A percentile compares a stretch with the other conserved stretches of the same genome.
Conservation (phyloP, 1,284 basidiomycete genomes). For the Clitocybe nebularis region DNA sequence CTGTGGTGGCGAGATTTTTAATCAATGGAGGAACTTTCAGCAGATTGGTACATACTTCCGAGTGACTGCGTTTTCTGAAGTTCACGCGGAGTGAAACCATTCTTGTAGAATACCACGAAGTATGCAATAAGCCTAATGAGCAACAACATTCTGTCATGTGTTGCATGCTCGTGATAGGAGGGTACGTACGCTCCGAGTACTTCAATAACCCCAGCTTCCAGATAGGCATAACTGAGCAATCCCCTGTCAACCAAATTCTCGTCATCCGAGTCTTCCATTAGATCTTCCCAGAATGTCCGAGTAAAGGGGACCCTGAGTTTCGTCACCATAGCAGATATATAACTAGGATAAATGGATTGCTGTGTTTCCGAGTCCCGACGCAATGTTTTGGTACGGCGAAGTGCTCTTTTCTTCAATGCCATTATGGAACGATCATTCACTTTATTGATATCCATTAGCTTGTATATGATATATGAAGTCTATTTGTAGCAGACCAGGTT, state of each 20-base stretch:
- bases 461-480: slow-evolving; percentile 8
- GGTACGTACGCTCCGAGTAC: slow-evolving; percentile 44
- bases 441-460: slow-evolving; percentile 17
- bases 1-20: no score
- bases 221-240: slow-evolving; percentile 64
- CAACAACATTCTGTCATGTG: not conserved
- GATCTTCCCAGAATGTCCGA: slow-evolving; percentile 56
- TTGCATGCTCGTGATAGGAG: not conserved
- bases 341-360: slow-evolving; percentile 39
- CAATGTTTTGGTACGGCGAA: slow-evolving; percentile 55
- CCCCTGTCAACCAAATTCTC: slow-evolving; percentile 60
- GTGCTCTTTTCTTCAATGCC: slow-evolving; percentile 51
- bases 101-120: slow-evolving; percentile 63
- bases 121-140: slow-evolving; percentile 49
- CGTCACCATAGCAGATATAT: slow-evolving; percentile 30
- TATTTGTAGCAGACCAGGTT: no score
- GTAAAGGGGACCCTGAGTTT: slow-evolving; percentile 53
- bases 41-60: slow-evolving; percentile 32
- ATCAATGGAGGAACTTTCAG: no score
- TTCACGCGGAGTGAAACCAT: slow-evolving; percentile 58
- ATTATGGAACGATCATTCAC: slow-evolving; percentile 57
- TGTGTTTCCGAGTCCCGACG: slow-evolving; percentile 46
- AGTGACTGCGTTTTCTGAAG: slow-evolving; percentile 45
- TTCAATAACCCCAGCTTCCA: slow-evolving; percentile 64
- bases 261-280: slow-evolving; percentile 47